phyloP scores from a whole-genome alignment of 164 flowering plant species.

The Macadamia integrifolia region DNA sequence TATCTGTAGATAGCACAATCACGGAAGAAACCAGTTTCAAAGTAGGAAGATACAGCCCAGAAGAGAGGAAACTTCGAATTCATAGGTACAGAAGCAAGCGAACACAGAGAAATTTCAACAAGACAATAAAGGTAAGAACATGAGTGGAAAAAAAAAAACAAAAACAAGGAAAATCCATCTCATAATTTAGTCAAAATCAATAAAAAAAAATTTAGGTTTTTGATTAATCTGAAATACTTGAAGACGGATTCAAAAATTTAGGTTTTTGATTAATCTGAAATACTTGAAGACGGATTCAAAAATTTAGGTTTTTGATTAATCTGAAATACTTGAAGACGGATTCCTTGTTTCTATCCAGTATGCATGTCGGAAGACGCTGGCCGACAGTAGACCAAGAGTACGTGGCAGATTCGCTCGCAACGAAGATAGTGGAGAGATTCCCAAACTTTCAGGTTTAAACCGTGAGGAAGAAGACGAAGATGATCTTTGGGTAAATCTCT shows the following conservation, averaged over 20 bases:
- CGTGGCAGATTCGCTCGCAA: conserved; percentile 87
- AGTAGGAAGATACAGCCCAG: conserved; percentile 64
- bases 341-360: conserved; percentile 31
- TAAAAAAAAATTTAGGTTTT: not conserved
- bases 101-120: conserved; percentile 67
- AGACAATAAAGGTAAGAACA: conserved; percentile 63
- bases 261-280: too few relatives aligned
- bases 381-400: conserved; percentile 76
- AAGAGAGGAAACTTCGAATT: conserved; percentile 67
- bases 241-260: too few relatives aligned
- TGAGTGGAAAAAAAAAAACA: too few relatives aligned
- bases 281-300: too few relatives aligned
- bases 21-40: conserved; percentile 42
- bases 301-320: not conserved
- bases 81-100: conserved; percentile 73
- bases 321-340: not conserved
- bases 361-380: conserved; percentile 83
- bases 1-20: conserved; percentile 28
- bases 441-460: conserved; percentile 32
- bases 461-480: conserved; percentile 49
- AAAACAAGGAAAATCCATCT: not conserved
- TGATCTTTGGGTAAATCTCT: conserved; percentile 51
- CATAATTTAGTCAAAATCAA: not conserved
- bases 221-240: too few relatives aligned
- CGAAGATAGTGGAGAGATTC: conserved; percentile 57